phyloP scores from a whole-genome alignment of 805 yeast species.

The Sugiyamaella floridensis region DNA sequence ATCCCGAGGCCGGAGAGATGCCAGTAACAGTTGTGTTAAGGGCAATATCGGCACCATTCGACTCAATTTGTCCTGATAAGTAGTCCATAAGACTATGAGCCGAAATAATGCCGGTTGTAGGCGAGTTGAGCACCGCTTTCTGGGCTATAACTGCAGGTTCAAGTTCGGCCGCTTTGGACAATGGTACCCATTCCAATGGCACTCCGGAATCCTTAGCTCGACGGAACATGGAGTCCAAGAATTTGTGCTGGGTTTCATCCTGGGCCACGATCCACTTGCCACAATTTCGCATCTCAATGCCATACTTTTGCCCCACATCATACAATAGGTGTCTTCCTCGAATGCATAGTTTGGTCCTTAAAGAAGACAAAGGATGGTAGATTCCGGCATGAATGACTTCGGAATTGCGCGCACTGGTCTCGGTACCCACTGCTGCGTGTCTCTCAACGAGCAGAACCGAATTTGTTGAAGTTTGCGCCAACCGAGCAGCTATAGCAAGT shows the following conservation, averaged over 20 bases:
- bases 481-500: constrained; percentile 67
- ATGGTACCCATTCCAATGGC: constrained; percentile 51
- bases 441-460: constrained; percentile 64
- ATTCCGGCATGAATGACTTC: constrained; percentile 92
- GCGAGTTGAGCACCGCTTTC: constrained; percentile 59
- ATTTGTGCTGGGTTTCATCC: constrained; percentile 52
- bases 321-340: constrained; percentile 69
- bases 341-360: constrained; percentile 66
- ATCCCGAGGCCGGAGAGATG: constrained; percentile 21
- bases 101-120: constrained; percentile 77
- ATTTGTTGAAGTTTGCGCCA: constrained; percentile 41
- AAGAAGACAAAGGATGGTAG: constrained; percentile 63
- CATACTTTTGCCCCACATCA: constrained; percentile 36
- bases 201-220: constrained; percentile 48
- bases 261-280: constrained; percentile 87
- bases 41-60: constrained; percentile 57
- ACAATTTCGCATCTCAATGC: constrained; percentile 53
- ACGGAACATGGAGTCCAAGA: constrained; percentile 46
- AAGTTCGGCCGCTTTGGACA: constrained; percentile 36
- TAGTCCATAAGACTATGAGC: constrained; percentile 71
- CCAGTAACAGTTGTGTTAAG: constrained; percentile 51
- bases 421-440: constrained; percentile 59
- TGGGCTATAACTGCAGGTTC: constrained; percentile 67
- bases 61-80: constrained; percentile 47
- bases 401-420: constrained; percentile 83